phyloP scores from a whole-genome alignment of 179 eudicot species.

The Nepenthes alata region DNA sequence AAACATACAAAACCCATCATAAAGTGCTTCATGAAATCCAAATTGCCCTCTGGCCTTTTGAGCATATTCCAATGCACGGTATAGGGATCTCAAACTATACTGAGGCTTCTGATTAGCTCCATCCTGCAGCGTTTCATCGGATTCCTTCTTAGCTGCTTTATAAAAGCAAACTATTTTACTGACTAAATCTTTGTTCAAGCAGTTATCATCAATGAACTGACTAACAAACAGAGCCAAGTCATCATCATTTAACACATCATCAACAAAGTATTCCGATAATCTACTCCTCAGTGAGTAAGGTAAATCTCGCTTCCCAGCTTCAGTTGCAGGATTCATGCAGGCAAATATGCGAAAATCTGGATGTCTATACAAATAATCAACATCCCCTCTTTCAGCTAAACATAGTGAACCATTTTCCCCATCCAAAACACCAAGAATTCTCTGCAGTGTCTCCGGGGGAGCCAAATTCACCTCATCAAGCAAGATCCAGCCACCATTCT shows the following conservation, averaged over 20 bases:
- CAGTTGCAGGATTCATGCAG: conserved; percentile 99
- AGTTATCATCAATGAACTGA: conserved; percentile 48
- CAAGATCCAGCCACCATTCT: conserved; percentile 93
- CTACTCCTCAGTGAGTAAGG: conserved; percentile 66
- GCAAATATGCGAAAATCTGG: conserved; percentile 83
- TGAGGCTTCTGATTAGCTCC: conserved; percentile 99
- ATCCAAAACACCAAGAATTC: conserved; percentile 90
- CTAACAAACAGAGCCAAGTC: conserved; percentile 61
- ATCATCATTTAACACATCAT: conserved; percentile 77
- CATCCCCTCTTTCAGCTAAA: conserved; percentile 91
- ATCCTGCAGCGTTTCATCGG: conserved; percentile 83
- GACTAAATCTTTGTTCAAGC: conserved; percentile 29
- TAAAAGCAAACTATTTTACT: conserved; percentile 60
- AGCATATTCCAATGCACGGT: conserved; percentile 80
- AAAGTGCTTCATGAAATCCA: conserved; percentile 51
- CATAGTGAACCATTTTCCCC: conserved; percentile 80
- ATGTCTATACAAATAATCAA: conserved; percentile 54
- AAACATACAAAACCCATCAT: conserved; percentile 96
- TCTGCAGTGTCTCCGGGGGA: conserved; percentile 91
- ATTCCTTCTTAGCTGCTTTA: conserved; percentile 73
- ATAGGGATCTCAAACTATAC: conserved; percentile 90
- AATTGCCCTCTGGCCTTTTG: conserved; percentile 41
- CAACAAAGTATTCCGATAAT: conserved; percentile 86
- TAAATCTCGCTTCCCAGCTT: conserved; percentile 97
- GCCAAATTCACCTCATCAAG: conserved; percentile 98